Base-by-base conservation (phyloP, 2,329 filamentous ascomycete species). In the Colletotrichum lindemuthianum region DNA sequence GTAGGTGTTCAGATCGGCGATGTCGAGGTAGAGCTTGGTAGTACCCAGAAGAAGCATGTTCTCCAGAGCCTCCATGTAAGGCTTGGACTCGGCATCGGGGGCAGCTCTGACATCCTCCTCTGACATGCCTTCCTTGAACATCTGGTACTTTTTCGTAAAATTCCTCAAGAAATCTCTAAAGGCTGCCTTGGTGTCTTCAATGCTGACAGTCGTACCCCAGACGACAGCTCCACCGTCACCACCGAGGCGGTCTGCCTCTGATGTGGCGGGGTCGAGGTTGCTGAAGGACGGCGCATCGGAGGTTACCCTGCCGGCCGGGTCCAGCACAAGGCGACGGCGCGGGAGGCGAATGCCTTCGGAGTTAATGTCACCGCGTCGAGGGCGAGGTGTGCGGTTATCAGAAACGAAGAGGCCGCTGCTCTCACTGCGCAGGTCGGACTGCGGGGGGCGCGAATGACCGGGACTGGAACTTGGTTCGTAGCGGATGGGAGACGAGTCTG, bases 131-230 rank as follows among this genome's bases (percentile, higher is more conserved):
- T 97, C 92, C 24, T 88, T 87, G 80, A 95, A 96, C 86, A 98
- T 88, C 68, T 96, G 92, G 74, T 99, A 98, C 78, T 97, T 97
- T 70, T 88, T 90, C 65, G 93, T 92, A 72, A 96, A 99, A 75
- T 97, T 96, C 74, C 89, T 88, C 34, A 99, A 82, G 73, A 99
- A 99, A 68, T 96, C 93, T 73, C 96, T 95, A 82, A 97, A 97
- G 0, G 90, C 85, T 55, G 89, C 87, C 76, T 96, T 92, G 0
- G 93, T 93, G 75, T 98, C 94, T 65, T 92, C 88, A 57, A 99
- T 91, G 6, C 95, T 97, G 53, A 99, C 92, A 43, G 97, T 98
- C 47, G 96, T 99, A 76, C 96, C 96, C 96, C 96, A 99, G 68
- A 99, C 95, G 63, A 96, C 88, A 70, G 91, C 89, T 60, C 90